These are phyloP conservation scores for Lachnellula hyalina DNA, from an alignment of 2,329 filamentous ascomycete genomes.

Conservation along the genomic window DNA sequence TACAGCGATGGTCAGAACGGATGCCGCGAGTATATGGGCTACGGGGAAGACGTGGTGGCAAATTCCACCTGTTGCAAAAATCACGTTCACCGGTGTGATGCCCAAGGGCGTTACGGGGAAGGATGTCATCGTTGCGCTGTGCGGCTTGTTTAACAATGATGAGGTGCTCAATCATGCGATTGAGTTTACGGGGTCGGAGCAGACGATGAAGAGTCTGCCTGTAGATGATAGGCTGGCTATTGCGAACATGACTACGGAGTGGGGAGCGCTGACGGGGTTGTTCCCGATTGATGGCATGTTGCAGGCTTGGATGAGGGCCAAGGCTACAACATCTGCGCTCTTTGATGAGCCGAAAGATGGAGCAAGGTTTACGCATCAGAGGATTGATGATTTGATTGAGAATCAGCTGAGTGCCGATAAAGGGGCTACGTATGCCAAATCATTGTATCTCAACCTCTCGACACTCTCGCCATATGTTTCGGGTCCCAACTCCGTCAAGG, in stretches of 20 bases:
- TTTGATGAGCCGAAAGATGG: slow-evolving; percentile 40
- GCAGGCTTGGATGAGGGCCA: slow-evolving; percentile 67
- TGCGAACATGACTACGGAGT: slow-evolving; percentile 77
- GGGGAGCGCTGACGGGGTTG: slow-evolving; percentile 65
- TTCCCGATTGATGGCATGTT: slow-evolving; percentile 78
- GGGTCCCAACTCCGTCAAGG: slow-evolving; percentile 87
- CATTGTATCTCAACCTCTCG: slow-evolving; percentile 74
- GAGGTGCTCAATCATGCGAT: slow-evolving; percentile 89
- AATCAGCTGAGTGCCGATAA: slow-evolving; percentile 66
- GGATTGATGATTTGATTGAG: slow-evolving; percentile 65
- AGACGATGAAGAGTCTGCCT: slow-evolving; percentile 67
- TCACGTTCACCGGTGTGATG: slow-evolving; percentile 70
- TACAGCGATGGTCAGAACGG: slow-evolving; percentile 78
- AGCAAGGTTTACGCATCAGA: slow-evolving; percentile 64
- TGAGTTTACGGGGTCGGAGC: slow-evolving; percentile 76
- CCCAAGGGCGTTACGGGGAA: slow-evolving; percentile 83
- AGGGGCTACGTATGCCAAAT: slow-evolving; percentile 76
- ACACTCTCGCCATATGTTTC: slow-evolving; percentile 80
- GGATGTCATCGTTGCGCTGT: slow-evolving; percentile 87
- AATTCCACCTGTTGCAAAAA: slow-evolving; percentile 74
- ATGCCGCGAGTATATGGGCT: slow-evolving; percentile 81
- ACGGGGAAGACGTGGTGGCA: slow-evolving; percentile 85
- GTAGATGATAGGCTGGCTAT: slow-evolving; percentile 72
- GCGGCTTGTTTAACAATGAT: slow-evolving; percentile 77
- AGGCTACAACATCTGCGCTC: slow-evolving; percentile 68